Percentiles rank a stretch among this genome's conserved stretches.
Evolutionary conservation across 306 rosid species (phyloP).

Genomic region (Pyrus betulifolia): DNA sequence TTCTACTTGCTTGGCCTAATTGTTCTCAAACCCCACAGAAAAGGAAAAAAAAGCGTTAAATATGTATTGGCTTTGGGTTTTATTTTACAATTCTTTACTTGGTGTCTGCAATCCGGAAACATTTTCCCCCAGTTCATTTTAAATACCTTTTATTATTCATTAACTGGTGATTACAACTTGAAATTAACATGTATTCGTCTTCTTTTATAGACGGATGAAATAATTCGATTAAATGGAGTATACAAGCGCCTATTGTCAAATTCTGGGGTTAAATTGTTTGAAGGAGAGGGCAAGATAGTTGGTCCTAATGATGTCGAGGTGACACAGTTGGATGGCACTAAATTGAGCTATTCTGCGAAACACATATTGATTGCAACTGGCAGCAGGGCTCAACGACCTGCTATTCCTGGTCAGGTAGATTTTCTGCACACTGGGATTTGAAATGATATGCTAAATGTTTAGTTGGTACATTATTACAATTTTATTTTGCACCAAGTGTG

Average conservation of each 20-base stretch:
- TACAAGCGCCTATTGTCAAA: conserved; percentile 84
- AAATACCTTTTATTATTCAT: background rate
- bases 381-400: conserved; percentile 63
- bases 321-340: conserved; percentile 95
- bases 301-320: conserved; percentile 94
- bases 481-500: no score
- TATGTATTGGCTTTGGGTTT: background rate
- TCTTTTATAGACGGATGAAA: conserved; percentile 74
- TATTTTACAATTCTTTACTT: background rate
- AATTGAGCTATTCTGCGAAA: conserved; percentile 80
- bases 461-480: background rate
- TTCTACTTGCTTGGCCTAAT: background rate
- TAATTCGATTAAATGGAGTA: conserved; percentile 75
- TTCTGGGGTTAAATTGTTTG: conserved; percentile 78
- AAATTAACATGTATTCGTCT: background rate
- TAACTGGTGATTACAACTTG: background rate
- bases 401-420: conserved; percentile 84
- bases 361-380: conserved; percentile 94
- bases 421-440: conserved; percentile 16
- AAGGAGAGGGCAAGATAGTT: conserved; percentile 88
- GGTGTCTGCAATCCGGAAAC: background rate
- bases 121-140: background rate
- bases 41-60: background rate
- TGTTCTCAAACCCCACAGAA: background rate
- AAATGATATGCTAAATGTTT: background rate